Percentiles rank a stretch among this genome's conserved stretches.
phyloP scores from a whole-genome alignment of 2,329 filamentous ascomycete species.

The Fusarium tjaetaba region DNA sequence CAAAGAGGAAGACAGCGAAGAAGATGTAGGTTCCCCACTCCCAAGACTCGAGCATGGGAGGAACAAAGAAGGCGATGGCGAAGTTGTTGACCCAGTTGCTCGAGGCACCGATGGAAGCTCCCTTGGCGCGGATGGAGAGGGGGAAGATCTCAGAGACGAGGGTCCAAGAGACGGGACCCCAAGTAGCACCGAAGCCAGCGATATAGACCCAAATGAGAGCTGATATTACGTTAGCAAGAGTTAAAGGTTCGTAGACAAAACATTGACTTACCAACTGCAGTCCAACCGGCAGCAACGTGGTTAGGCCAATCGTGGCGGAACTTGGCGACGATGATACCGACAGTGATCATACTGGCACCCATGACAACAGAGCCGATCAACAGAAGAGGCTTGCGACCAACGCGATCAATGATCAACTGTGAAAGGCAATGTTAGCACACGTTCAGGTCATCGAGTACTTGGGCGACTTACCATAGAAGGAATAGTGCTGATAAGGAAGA shows the following conservation, averaged over 20 bases:
- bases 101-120: conserved; percentile 54
- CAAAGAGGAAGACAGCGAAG: conserved; percentile 61
- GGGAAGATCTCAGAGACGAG: conserved; percentile 60
- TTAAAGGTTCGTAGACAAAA: too few relatives aligned
- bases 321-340: conserved; percentile 34
- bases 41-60: conserved; percentile 50
- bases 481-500: conserved; percentile 63
- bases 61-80: conserved; percentile 57
- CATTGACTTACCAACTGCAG: conserved; percentile 41
- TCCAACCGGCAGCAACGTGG: conserved; percentile 52
- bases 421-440: background rate
- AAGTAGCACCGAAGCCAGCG: conserved; percentile 55
- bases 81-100: conserved; percentile 60
- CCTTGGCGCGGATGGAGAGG: conserved; percentile 56
- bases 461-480: conserved; percentile 42
- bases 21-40: conserved; percentile 67
- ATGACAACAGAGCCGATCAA: conserved; percentile 52
- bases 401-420: conserved; percentile 50
- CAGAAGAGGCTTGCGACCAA: conserved; percentile 54
- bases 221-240: background rate
- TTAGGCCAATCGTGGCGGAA: conserved; percentile 39
- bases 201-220: conserved; percentile 59
- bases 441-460: accelerated
- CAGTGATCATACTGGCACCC: conserved; percentile 39
- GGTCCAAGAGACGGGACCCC: conserved; percentile 60